Evolutionary conservation across 108 stramenopile species (phyloP).

Genomic region (Fistulifera pelliculosa): DNA sequence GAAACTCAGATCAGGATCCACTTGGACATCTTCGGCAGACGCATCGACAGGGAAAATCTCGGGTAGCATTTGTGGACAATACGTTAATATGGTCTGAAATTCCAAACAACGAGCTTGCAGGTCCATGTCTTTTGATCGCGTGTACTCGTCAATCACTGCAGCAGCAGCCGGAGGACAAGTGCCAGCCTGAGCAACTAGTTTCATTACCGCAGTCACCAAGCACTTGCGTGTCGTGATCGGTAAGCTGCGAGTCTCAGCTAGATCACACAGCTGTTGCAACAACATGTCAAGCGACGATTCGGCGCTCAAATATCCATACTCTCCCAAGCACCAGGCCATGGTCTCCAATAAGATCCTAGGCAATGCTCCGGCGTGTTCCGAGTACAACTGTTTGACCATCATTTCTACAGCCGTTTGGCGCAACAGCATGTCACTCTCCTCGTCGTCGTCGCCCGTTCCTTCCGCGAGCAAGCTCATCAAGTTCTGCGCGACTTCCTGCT

Average conservation of each 20-base stretch:
- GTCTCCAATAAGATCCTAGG: slow-evolving; percentile 85
- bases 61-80: slow-evolving; percentile 60
- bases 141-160: slow-evolving; percentile 79
- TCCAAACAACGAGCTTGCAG: slow-evolving; percentile 91
- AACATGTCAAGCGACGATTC: slow-evolving; percentile 54
- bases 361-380: slow-evolving; percentile 41
- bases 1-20: slow-evolving; percentile 84
- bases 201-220: slow-evolving; percentile 84
- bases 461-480: slow-evolving; percentile 94
- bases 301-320: slow-evolving; percentile 90
- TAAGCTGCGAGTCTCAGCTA: slow-evolving; percentile 21
- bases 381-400: slow-evolving; percentile 71
- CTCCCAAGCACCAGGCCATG: slow-evolving; percentile 97
- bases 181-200: slow-evolving; percentile 91
- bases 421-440: slow-evolving; percentile 81
- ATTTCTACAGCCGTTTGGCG: slow-evolving; percentile 88
- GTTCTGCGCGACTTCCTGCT: slow-evolving; percentile 85
- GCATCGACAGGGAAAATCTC: slow-evolving; percentile 96
- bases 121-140: slow-evolving; percentile 77
- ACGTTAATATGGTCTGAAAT: slow-evolving; percentile 73
- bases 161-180: slow-evolving; percentile 79
- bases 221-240: slow-evolving; percentile 61
- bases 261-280: slow-evolving; percentile 57
- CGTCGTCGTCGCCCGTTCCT: slow-evolving; percentile 91
- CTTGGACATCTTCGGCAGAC: slow-evolving; percentile 83